These are phyloP conservation scores for Sclerotinia sclerotiorum DNA, from an alignment of 2,329 filamentous ascomycete genomes.

Conservation along the genomic window DNA sequence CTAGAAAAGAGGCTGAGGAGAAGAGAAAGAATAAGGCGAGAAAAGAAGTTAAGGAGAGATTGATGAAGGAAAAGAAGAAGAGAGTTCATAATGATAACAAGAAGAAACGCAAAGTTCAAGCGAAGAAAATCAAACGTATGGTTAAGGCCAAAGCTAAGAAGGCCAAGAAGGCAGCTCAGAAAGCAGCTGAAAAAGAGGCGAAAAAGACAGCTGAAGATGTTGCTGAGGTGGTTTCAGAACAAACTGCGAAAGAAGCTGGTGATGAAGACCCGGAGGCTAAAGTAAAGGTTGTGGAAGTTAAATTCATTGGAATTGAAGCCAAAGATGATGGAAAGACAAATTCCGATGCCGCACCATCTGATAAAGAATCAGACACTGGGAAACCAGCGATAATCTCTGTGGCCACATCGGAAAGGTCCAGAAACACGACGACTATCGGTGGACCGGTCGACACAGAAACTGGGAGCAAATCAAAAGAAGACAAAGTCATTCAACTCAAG, in stretches of 20 bases:
- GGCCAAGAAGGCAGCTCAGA: conserved; percentile 25
- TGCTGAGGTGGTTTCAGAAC: background rate
- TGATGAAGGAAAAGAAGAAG: conserved; percentile 37
- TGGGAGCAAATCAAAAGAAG: background rate
- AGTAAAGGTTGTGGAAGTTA: conserved; percentile 2
- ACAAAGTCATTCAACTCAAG: conserved; percentile 14
- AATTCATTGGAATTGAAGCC: background rate
- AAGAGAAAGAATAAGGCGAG: conserved; percentile 44
- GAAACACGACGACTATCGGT: background rate
- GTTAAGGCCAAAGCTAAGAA: conserved; percentile 27
- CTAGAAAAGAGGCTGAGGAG: conserved; percentile 48
- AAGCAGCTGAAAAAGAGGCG: conserved; percentile 25
- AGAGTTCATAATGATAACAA: conserved; percentile 27
- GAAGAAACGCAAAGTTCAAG: conserved; percentile 25
- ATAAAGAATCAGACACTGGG: background rate
- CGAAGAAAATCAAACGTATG: conserved; percentile 23
- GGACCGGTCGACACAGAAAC: background rate
- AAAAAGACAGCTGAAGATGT: conserved; percentile 5
- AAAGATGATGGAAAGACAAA: conserved; percentile 20
- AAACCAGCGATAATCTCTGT: background rate
- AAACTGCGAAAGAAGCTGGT: background rate
- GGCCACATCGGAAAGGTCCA: background rate
- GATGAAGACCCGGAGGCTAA: conserved; percentile 15
- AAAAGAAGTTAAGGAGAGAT: conserved; percentile 43
- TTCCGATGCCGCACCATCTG: background rate